Evolutionary conservation across 495 filamentous ascomycete species (phyloP), one percentile per base, ranked within the genome.

Genomic region (Hyaloscypha variabilis): DNA sequence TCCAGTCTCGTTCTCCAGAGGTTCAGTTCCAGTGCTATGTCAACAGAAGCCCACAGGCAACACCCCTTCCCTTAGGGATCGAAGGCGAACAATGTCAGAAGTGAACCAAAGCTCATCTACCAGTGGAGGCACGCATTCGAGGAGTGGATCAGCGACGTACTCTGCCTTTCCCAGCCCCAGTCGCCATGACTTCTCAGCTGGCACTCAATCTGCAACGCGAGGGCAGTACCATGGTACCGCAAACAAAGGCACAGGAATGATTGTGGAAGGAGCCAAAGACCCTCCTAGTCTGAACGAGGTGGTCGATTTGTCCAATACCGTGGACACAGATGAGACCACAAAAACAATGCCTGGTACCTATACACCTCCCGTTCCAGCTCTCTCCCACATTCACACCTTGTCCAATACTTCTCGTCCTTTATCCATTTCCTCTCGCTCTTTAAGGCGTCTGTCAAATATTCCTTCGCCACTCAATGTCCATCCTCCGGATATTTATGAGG

Each of bases 301-400:
- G 39, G 64, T 69, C 25, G 64, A 69, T 42, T 36, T 67, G 29
- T 63, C 51, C 29, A 63, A 69, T 30, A 59, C 70, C 28, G 62
- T 67, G 19, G 67, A 72, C 34, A 72, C 64, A 21, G 62, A 65
- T 51, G 62, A 66, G 1, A 66, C 50, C 1, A 72, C 50, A 13
- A 69, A 66, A 50, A 14, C n/a, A 21, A 30, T 68, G 42, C 70
- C 70, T 56, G 69, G 69, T 72, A 69, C 23, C 63, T 63, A 67
- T 49, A 3, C 52, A 28, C 31, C 31, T 26, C 36, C 61, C n/a
- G 31, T 62, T 46, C 63, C 57, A 64, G 49, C 57, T 21, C 46
- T 57, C 36, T 54, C 49, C 34, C 36, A 29, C 19, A 29, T 29
- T 8, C 49, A 31, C 26, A 26, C 58, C 8, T 53, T 58, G 8